Conservation (phyloP, 2,329 filamentous ascomycete genomes). For the Westerdykella aurantiaca region DNA sequence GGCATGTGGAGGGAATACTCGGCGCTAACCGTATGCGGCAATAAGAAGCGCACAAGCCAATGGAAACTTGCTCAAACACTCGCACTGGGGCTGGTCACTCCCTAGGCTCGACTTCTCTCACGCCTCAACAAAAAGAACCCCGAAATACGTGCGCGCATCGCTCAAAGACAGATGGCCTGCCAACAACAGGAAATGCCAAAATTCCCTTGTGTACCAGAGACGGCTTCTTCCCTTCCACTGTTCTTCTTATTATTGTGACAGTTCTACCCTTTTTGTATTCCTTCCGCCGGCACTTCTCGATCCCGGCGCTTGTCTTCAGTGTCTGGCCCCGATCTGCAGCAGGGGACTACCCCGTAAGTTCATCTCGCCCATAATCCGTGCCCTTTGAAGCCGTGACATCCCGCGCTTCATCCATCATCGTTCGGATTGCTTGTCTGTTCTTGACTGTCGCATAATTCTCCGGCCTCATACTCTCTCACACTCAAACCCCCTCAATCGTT, state of each 20-base stretch:
- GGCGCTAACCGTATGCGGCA: neutral
- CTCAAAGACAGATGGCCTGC: too few relatives aligned
- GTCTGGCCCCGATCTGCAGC: neutral
- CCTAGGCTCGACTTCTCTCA: too few relatives aligned
- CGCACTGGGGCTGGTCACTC: slow-evolving; percentile 2
- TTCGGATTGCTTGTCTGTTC: slow-evolving; percentile 14
- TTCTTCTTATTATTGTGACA: too few relatives aligned
- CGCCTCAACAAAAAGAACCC: too few relatives aligned
- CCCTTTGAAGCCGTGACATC: slow-evolving; percentile 11
- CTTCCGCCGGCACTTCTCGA: neutral
- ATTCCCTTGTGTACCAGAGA: too few relatives aligned
- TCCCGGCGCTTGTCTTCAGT: neutral
- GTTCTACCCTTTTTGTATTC: too few relatives aligned
- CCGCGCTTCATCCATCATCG: slow-evolving; percentile 25
- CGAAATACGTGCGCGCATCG: too few relatives aligned
- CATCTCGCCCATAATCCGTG: slow-evolving; percentile 2
- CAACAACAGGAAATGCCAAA: too few relatives aligned
- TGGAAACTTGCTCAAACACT: slow-evolving; percentile 17
- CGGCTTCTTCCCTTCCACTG: too few relatives aligned
- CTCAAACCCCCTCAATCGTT: slow-evolving; percentile 8
- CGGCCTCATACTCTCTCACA: too few relatives aligned
- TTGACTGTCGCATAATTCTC: slow-evolving; percentile 24
- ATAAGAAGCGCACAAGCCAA: slow-evolving; percentile 5
- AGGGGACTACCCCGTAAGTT: slow-evolving; percentile 4
- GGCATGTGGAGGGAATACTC: neutral